Percentiles rank a stretch among this genome's conserved stretches.
These are phyloP conservation scores for Lonicera japonica DNA, from an alignment of 129 eudicot genomes.

Conservation along the genomic window DNA sequence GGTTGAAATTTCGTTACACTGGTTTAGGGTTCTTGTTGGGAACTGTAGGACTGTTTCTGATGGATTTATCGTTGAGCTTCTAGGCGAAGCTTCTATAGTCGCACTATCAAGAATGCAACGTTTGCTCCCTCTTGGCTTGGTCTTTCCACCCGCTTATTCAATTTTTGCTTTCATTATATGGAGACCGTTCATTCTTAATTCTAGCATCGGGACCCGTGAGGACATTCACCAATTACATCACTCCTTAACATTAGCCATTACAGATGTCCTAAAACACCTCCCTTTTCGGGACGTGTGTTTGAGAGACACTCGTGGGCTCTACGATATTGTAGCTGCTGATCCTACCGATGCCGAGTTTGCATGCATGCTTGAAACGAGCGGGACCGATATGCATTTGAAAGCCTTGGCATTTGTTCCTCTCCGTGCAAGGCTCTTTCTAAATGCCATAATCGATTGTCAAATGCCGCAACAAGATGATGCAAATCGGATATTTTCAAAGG, in stretches of 20 bases:
- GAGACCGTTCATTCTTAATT: conserved; percentile 61
- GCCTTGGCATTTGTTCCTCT: conserved; percentile 72
- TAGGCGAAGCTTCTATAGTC: conserved; percentile 79
- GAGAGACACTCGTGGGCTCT: conserved; percentile 63
- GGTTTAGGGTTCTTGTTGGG: conserved; percentile 96
- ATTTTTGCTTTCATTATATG: conserved; percentile 77
- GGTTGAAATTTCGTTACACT: conserved; percentile 81
- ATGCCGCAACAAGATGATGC: conserved; percentile 59
- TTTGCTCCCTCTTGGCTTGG: conserved; percentile 62
- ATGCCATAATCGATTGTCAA: conserved; percentile 73
- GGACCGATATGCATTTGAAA: conserved; percentile 51
- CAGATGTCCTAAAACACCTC: conserved; percentile 81
- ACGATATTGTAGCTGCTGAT: conserved; percentile 65
- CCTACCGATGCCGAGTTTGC: conserved; percentile 84
- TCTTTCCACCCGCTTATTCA: conserved; percentile 83
- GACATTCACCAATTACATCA: conserved; percentile 57
- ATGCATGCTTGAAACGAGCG: conserved; percentile 51
- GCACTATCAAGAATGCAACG: conserved; percentile 90
- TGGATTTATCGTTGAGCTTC: conserved; percentile 75
- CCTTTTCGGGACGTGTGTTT: conserved; percentile 93
- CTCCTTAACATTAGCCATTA: conserved; percentile 42
- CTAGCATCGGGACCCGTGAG: conserved; percentile 46
- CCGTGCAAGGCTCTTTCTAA: conserved; percentile 73
- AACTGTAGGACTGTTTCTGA: conserved; percentile 82
- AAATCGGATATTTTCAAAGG: conserved; percentile 36